Evolutionary conservation across 2,329 filamentous ascomycete genomes (phyloP).

Genomic region (Xylariomycetidae sp.): DNA sequence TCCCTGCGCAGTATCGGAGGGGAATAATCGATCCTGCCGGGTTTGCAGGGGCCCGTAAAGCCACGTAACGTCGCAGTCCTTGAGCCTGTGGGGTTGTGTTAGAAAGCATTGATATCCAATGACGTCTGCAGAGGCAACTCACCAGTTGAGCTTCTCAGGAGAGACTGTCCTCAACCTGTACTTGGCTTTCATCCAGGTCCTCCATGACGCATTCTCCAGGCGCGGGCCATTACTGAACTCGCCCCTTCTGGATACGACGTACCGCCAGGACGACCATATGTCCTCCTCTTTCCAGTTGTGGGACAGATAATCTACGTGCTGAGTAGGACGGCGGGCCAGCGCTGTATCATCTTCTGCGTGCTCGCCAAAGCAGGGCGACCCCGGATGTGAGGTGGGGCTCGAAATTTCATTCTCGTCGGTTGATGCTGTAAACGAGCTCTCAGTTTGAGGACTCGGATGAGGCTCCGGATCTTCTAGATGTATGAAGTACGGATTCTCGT

Average conservation of each 20-base stretch:
- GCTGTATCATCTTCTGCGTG: conserved; percentile 75
- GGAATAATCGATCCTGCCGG: conserved; percentile 50
- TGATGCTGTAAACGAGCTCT: conserved; percentile 46
- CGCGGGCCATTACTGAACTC: conserved; percentile 76
- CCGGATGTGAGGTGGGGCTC: conserved; percentile 46
- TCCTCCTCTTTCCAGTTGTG: conserved; percentile 94
- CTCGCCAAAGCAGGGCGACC: conserved; percentile 49
- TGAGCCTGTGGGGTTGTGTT: conserved; percentile 62
- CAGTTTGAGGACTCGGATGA: conserved; percentile 43
- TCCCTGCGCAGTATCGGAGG: conserved; percentile 33
- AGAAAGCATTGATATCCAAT: conserved; percentile 15
- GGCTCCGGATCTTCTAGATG: conserved; percentile 43
- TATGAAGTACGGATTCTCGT: conserved; percentile 41
- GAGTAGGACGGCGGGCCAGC: conserved; percentile 66
- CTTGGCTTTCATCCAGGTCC: conserved; percentile 92
- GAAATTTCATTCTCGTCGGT: conserved; percentile 49
- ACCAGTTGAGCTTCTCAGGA: conserved; percentile 93
- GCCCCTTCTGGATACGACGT: conserved; percentile 73
- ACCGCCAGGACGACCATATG: conserved; percentile 96
- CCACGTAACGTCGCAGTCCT: conserved; percentile 97
- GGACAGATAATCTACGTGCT: conserved; percentile 92
- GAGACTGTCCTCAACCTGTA: conserved; percentile 81
- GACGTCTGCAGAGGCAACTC: conserved; percentile 28
- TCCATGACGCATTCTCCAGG: conserved; percentile 93
- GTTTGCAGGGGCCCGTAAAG: conserved; percentile 89